These are phyloP conservation scores for Phytophthora meadii DNA, from an alignment of 352 stramenopile genomes.

Conservation along the genomic window DNA sequence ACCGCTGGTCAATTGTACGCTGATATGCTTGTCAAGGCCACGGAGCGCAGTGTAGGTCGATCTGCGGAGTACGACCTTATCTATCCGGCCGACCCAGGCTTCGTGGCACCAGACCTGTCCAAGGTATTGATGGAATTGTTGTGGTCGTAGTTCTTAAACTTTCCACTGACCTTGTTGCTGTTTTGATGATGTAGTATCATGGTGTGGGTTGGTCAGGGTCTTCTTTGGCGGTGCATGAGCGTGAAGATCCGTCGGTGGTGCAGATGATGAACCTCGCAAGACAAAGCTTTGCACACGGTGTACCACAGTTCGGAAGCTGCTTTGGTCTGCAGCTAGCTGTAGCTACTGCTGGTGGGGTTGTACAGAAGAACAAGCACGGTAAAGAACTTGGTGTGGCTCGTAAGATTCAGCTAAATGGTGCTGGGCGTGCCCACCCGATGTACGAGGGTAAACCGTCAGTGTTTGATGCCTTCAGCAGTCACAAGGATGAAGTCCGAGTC, in stretches of 20 bases:
- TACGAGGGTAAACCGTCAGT: slow-evolving; percentile 75
- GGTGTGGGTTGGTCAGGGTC: slow-evolving; percentile 80
- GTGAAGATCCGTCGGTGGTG: slow-evolving; percentile 54
- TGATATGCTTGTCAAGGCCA: slow-evolving; percentile 67
- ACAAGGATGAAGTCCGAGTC: slow-evolving; percentile 81
- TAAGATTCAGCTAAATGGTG: slow-evolving; percentile 69
- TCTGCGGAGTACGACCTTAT: slow-evolving; percentile 64
- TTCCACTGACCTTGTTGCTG: slow-evolving; percentile 5
- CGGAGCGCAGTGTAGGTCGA: slow-evolving; percentile 41
- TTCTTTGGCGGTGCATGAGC: slow-evolving; percentile 71
- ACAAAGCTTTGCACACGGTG: slow-evolving; percentile 49
- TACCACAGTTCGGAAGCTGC: slow-evolving; percentile 84
- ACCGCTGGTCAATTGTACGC: slow-evolving; percentile 78
- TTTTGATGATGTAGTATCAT: slow-evolving; percentile 55
- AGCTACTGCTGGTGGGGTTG: slow-evolving; percentile 54
- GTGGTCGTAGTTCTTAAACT: background rate
- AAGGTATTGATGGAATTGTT: slow-evolving; percentile 33
- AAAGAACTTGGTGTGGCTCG: slow-evolving; percentile 73
- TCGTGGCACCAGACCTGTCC: slow-evolving; percentile 56
- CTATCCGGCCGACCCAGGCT: slow-evolving; percentile 64
- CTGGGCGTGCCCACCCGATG: slow-evolving; percentile 70
- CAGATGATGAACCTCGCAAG: slow-evolving; percentile 53
- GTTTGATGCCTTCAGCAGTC: slow-evolving; percentile 79
- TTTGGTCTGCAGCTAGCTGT: slow-evolving; percentile 75
- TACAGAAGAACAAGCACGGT: slow-evolving; percentile 68